Conservation (phyloP, 805 yeast species). For the Yarrowia bubula region DNA sequence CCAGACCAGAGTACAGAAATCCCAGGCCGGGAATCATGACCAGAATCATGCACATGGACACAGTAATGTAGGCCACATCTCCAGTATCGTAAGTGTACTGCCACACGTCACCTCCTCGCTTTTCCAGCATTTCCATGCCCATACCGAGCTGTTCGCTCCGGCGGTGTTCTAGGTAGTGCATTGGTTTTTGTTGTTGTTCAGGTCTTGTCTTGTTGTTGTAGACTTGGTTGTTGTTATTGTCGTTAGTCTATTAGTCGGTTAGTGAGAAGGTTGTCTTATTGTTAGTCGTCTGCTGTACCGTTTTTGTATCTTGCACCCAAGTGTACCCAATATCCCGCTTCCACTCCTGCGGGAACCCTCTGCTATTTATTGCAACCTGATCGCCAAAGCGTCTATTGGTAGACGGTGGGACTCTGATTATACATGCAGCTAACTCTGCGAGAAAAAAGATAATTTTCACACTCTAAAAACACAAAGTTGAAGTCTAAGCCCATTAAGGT, state of each 20-base stretch:
- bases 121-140: neutral
- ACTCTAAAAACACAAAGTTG: conserved; percentile 3
- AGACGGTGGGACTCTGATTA: conserved; percentile 22
- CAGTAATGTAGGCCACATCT: conserved; percentile 40
- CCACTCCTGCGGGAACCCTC: conserved; percentile 14
- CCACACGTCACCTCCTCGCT: conserved; percentile 21
- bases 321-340: conserved; percentile 19
- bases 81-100: conserved; percentile 41
- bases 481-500: neutral
- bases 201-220: neutral
- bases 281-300: neutral
- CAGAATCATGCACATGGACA: conserved; percentile 58
- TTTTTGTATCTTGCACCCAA: neutral
- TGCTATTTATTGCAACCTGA: conserved; percentile 20
- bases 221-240: neutral
- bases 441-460: neutral
- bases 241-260: neutral
- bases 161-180: conserved; percentile 25
- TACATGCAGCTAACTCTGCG: conserved; percentile 23
- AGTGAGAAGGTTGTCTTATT: neutral
- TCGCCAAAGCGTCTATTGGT: conserved; percentile 24
- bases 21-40: conserved; percentile 96
- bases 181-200: neutral
- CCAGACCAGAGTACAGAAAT: conserved; percentile 85
- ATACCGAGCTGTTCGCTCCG: conserved; percentile 16